Conservation (phyloP, 176 grass and related monocot species). For the Bonia amplexicaulis region DNA sequence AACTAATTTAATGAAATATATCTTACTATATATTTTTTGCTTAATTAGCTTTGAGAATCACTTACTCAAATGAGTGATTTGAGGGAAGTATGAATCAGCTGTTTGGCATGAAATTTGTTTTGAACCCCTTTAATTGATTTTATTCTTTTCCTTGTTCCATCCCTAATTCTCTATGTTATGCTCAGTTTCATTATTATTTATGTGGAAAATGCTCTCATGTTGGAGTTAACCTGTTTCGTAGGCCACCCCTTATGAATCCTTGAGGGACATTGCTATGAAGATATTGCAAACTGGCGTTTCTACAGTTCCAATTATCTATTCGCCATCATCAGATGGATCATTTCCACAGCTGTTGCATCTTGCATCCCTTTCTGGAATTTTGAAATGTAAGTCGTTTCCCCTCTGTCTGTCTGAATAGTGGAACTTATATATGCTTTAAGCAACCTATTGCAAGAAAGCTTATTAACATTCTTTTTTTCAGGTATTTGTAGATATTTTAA, state of each 20-base stretch:
- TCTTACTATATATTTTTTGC: not conserved
- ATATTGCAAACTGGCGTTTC: conserved; percentile 82
- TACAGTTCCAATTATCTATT: conserved; percentile 77
- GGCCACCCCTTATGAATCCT: conserved; percentile 77
- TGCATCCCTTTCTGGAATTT: conserved; percentile 92
- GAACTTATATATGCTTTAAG: not conserved
- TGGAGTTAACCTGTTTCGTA: conserved; percentile 23
- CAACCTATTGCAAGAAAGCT: not conserved
- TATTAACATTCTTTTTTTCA: conserved; percentile 20
- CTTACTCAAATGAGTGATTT: not conserved
- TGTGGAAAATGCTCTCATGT: conserved; percentile 14
- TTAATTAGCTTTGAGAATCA: not conserved
- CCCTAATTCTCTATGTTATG: not conserved
- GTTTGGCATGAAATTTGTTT: not conserved
- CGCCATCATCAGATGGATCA: conserved; percentile 74
- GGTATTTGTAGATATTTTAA: conserved; percentile 96
- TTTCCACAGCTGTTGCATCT: conserved; percentile 95
- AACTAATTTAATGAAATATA: not conserved
- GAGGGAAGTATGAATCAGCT: not conserved
- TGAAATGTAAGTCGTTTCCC: conserved; percentile 66
- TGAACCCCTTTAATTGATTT: not conserved
- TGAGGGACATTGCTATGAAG: conserved; percentile 81
- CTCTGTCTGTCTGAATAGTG: not conserved
- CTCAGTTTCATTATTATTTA: not conserved
- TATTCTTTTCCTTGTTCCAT: not conserved